Conservation (phyloP, 768 basidiomycete genomes). For the Guyanaporus albipodus region DNA sequence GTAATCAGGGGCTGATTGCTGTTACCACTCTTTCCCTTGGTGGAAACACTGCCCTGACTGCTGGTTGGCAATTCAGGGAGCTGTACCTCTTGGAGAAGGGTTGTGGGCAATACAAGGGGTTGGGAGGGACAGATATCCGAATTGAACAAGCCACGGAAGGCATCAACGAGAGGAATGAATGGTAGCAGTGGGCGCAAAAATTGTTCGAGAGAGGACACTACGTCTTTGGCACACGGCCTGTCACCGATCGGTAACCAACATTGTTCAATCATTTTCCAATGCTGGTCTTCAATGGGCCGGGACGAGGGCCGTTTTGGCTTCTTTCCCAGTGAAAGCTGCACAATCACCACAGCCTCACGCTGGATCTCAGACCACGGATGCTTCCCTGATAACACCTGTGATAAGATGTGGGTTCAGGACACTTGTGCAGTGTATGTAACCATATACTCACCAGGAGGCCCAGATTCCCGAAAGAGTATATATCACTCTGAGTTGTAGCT, state of each 20-base stretch:
- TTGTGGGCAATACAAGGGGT: too few relatives aligned
- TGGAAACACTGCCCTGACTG: too few relatives aligned
- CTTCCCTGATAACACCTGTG: constrained; percentile 21
- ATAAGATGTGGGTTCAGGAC: not conserved
- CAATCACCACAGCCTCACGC: not conserved
- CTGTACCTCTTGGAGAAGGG: too few relatives aligned
- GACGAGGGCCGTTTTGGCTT: not conserved
- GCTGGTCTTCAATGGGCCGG: constrained; percentile 2
- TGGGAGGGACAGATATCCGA: too few relatives aligned
- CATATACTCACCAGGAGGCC: constrained; percentile 10
- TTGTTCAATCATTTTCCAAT: constrained; percentile 3
- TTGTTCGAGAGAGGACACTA: not conserved
- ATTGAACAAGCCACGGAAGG: too few relatives aligned
- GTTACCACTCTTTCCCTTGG: too few relatives aligned
- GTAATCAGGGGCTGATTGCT: too few relatives aligned
- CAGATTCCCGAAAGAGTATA: constrained; percentile 30
- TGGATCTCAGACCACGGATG: constrained; percentile 1
- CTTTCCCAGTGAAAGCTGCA: not conserved
- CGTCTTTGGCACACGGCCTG: not conserved
- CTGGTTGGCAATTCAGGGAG: too few relatives aligned
- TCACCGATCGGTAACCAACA: constrained; percentile 3
- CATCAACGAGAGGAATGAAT: too few relatives aligned
- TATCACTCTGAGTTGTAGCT: constrained; percentile 6
- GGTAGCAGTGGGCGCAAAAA: not conserved
- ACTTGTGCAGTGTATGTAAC: not conserved